Evolutionary conservation across 2,329 filamentous ascomycete species (phyloP).

Genomic region (Colletotrichum viniferum): DNA sequence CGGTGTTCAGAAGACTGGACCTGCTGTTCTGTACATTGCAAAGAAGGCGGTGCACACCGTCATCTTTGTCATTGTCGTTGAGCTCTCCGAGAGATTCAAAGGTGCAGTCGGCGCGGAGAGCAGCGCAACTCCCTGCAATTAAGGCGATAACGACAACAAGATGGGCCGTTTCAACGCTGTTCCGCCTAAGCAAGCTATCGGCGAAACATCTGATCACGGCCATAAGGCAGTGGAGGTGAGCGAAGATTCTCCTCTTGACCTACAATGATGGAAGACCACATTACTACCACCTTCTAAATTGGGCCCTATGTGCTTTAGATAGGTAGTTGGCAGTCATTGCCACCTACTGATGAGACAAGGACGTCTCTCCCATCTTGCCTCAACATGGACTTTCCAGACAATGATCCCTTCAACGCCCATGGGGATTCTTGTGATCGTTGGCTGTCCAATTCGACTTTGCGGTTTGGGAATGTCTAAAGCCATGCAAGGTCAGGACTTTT

Average conservation of each 20-base stretch:
- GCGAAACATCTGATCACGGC: background rate
- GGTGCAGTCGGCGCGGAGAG: background rate
- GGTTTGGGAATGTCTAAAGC: background rate
- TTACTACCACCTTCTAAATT: too few species aligned
- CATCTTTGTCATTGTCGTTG: background rate
- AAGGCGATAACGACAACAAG: background rate
- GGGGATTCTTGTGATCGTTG: background rate
- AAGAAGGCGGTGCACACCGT: background rate
- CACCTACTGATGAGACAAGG: too few species aligned
- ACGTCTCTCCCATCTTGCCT: background rate
- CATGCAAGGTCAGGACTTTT: background rate
- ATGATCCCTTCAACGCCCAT: background rate
- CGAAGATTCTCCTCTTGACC: background rate
- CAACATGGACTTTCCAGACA: background rate
- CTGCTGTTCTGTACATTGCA: background rate
- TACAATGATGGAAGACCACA: background rate
- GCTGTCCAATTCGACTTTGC: background rate
- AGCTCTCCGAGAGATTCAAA: background rate
- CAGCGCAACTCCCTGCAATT: background rate
- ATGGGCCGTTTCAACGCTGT: background rate
- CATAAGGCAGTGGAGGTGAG: background rate
- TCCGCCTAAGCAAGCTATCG: background rate
- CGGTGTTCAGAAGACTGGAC: background rate
- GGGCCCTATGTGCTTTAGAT: too few species aligned
- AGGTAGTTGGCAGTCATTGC: too few species aligned